Base-by-base conservation (phyloP, 805 yeast genomes). In the Nakazawaea anatomiae region DNA sequence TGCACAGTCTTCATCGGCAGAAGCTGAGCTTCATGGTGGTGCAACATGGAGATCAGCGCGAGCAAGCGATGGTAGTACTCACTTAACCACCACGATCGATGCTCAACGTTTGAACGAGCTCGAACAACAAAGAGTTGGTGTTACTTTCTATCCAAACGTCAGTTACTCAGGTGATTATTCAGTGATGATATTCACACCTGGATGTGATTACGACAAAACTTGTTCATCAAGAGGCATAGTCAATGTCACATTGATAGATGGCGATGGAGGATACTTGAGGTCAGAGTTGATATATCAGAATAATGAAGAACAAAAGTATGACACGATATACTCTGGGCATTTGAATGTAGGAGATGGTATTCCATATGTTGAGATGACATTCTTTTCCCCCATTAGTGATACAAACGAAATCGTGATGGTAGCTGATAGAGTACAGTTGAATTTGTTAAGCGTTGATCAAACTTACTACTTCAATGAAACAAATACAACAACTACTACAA, bases 161-260 rank as follows among this genome's bases (percentile, higher is more conserved):
- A 72, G 86, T 0, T 76, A 80, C 55, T 73, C 88, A 0, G 97
- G 97, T 8, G 73, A 81, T 53, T 94, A 89, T 64, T 72, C 88
- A 0, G 73, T 94, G 28, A 70, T 80, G 48, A 58, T 91, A 46
- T 85, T 80, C 58, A 94, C 99, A 0, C 97, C 97, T 0, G 98
- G 98, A 0, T 94, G 99, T 69, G 48, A 64, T 1, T 63, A 58
- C 4, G 96, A 87, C 62, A 66, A 70, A 46, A 76, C 94, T 0
- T 94, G 99, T 67, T 57, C 63, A 27, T 52, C 69, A 25, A 77
- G 99, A 62, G 92, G 96, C 9, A 76, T 80, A 29, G 92, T 88
- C 4, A 88, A 88, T 58, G 96, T 85, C 0, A 76, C 95, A 0
- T 71, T 91, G 1, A 70, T 66, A 55, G 77, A 78, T 39, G 74